Evolutionary conservation across 345 rosid species (phyloP), one percentile per base, ranked within the genome.

Genomic region (Erysimum cheiranthoides): DNA sequence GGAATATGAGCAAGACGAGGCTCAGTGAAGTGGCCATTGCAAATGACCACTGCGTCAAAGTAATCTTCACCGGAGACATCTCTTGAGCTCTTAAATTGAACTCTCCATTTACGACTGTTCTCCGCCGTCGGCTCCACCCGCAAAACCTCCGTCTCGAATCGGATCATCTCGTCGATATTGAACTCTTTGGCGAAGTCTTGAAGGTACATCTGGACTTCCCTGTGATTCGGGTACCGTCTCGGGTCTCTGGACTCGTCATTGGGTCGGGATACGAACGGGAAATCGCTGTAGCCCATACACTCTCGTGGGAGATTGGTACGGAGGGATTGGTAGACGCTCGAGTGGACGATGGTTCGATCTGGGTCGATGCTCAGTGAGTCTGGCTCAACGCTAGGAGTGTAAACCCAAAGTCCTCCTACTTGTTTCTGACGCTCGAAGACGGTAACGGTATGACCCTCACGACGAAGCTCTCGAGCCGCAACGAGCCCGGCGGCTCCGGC

Each of bases 1-100:
- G 51, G 51, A 46, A 46, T 46, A 7, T 46, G 51, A 16, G 51
- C 51, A 46, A 46, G 51, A n/a, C 51, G 51, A 16, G 51, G 25
- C 51, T 46, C 10, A 16, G 51, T 46, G 25, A 46, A 46, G 21
- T 46, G 51, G 6, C 51, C 51, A n/a, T 46, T 46, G 9, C 51
- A 46, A 46, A 46, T 10, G 10, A 46, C 51, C 10, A 46, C 51
- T 5, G 51, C 51, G 4, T 46, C 51, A 4, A 16, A 46, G 21
- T n/a, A n/a, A 46, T 46, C 51, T 46, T 16, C 9, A 16, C 51
- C 51, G 6, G 7, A 46, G 51, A 46, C 51, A 46, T 21, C 51
- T 5, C 9, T 46, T 46, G 51, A 46, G 25, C 51, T 46, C 10
- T 16, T 46, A 46, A 0, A 46, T n/a, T 46, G 51, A 46, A 46